Evolutionary conservation across 345 rosid genomes (phyloP), one percentile per base, ranked within the genome.

Genomic region (Syzygium jambos): DNA sequence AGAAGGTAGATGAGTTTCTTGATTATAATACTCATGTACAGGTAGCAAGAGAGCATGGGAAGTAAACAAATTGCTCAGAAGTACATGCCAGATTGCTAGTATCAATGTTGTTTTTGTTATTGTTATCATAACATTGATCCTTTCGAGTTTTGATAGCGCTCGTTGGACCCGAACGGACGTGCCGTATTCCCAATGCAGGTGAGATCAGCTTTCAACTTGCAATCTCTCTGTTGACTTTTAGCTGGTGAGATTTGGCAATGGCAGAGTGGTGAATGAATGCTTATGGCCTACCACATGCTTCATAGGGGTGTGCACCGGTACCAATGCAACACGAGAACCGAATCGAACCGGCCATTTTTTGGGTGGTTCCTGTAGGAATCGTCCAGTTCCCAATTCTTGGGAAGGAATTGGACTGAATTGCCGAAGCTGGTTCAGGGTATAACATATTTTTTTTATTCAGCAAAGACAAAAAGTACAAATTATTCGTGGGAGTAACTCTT

Each of bases 341-440:
- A 6, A 61, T 15, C 0, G 7, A 27, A 59, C 3, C 68, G 3
- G 3, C 0, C 0, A 1, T 3, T 59, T 1, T 59, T 59, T 27
- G 30, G 16, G 15, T 59, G 3, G 11, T 59, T 27, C 0, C 3
- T 5, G 68, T 0, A 2, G 1, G 6, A 57, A 57, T 57, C 0
- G 2, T 57, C n/a, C 0, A 0, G 3, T 23, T 23, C 3, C 63
- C 7, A 43, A 6, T 59, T 59, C 17, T 5, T 27, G 13, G 8
- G 16, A 27, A 27, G 8, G 16, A 27, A 59, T 0, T 2, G 2
- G 1, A 27, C 4, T 0, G 2, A 59, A 27, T 27, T 0, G 4
- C 0, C 11, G 29, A 23, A 57, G 6, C 6, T 23, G 3, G 6
- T 7, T n/a, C 5, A 1, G 0, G 14, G 38, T 7, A 61, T 61